Percentiles rank a stretch among this genome's conserved stretches.
Evolutionary conservation across 148 eudicot species (phyloP).

Genomic region (Fagopyrum esculentum): DNA sequence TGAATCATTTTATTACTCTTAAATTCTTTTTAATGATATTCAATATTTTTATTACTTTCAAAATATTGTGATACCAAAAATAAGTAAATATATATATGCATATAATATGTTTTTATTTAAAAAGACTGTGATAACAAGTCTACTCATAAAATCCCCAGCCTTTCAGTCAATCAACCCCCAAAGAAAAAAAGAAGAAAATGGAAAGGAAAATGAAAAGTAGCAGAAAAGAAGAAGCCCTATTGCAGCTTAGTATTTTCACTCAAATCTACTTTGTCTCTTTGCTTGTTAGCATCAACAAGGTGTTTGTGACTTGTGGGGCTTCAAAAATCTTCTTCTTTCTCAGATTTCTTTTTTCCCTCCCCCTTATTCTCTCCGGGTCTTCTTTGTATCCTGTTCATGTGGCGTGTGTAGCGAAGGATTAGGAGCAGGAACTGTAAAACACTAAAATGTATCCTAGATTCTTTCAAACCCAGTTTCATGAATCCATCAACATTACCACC

Average conservation of each 20-base stretch:
- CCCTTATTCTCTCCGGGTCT: background rate
- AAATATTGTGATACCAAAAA: too few species aligned
- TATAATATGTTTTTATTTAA: too few species aligned
- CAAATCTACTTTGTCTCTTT: background rate
- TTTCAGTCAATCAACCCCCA: background rate
- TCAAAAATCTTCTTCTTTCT: background rate
- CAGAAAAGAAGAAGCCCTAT: background rate
- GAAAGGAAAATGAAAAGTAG: background rate
- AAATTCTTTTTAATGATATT: too few species aligned
- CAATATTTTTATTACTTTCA: too few species aligned
- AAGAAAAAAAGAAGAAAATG: too few species aligned
- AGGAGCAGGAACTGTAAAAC: background rate
- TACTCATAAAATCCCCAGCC: background rate
- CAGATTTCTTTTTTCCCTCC: background rate
- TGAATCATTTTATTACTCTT: too few species aligned
- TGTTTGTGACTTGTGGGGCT: conserved; percentile 3
- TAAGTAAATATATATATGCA: too few species aligned
- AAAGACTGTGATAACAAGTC: too few species aligned
- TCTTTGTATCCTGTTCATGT: conserved; percentile 14
- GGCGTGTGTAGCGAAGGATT: background rate
- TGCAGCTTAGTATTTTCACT: conserved; percentile 5
- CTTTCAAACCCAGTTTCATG: conserved; percentile 32
- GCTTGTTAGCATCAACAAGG: background rate
- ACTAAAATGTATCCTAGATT: conserved; percentile 40
- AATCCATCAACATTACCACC: conserved; percentile 25